Percentiles rank a stretch among this genome's conserved stretches.
Evolutionary conservation across 306 rosid species (phyloP).

Genomic region (Sicyos edulis): DNA sequence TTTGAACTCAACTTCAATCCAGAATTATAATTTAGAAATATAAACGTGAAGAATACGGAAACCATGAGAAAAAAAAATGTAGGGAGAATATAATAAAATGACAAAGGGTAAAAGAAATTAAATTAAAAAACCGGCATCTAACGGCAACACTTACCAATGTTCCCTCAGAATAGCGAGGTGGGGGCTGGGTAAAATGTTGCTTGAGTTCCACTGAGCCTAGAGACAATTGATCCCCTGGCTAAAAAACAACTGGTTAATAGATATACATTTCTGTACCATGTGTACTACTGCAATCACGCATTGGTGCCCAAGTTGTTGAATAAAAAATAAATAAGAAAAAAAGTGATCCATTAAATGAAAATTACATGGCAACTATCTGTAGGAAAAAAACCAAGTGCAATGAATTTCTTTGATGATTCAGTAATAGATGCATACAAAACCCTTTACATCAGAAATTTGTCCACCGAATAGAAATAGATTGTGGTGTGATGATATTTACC

Average conservation of each 20-base stretch:
- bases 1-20: not conserved
- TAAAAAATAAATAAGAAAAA: not conserved
- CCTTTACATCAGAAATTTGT: not conserved
- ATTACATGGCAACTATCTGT: not conserved
- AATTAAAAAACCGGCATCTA: too few relatives aligned
- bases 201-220: conserved; percentile 45
- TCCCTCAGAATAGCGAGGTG: conserved; percentile 81
- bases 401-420: not conserved
- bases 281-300: too few relatives aligned
- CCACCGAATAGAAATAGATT: not conserved
- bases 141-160: conserved; percentile 45
- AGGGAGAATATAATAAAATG: not conserved
- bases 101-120: not conserved
- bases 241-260: conserved; percentile 36
- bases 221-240: conserved; percentile 56
- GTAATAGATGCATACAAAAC: not conserved
- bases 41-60: not conserved
- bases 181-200: conserved; percentile 82
- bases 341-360: not conserved
- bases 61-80: not conserved
- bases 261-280: conserved; percentile 19
- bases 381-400: not conserved
- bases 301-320: too few relatives aligned
- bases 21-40: not conserved
- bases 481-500: not conserved